phyloP scores from a whole-genome alignment of 2,329 filamentous ascomycete species.

The Sordariomycetes sp. region DNA sequence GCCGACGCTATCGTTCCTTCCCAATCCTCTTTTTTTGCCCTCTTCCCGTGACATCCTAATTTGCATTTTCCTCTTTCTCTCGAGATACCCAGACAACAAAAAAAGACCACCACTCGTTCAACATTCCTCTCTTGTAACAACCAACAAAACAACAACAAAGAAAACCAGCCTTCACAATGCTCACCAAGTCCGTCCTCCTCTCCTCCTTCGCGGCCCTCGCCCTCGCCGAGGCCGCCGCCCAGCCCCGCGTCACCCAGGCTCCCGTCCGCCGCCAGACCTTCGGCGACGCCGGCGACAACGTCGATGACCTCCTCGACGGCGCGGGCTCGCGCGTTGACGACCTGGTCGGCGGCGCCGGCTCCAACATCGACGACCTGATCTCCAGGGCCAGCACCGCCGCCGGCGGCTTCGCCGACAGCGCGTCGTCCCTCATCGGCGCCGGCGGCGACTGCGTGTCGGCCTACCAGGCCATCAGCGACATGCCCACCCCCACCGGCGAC shows the following conservation, averaged over 20 bases:
- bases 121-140: background rate
- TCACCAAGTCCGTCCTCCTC: slow-evolving; percentile 7
- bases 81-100: background rate
- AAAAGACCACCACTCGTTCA: background rate
- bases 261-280: slow-evolving; percentile 2
- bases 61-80: background rate
- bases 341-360: slow-evolving; percentile 4
- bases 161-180: slow-evolving; percentile 7
- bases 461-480: slow-evolving; percentile 3
- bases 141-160: background rate
- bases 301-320: slow-evolving; percentile 5
- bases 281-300: slow-evolving; percentile 3
- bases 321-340: slow-evolving; percentile 1
- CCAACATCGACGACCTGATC: slow-evolving; percentile 4
- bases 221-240: slow-evolving; percentile 6
- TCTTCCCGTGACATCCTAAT: background rate
- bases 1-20: background rate
- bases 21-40: too few species aligned
- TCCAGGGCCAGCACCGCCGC: background rate
- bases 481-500: slow-evolving; percentile 5
- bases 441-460: slow-evolving; percentile 3
- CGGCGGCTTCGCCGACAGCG: background rate
- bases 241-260: slow-evolving; percentile 8
- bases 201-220: slow-evolving; percentile 7
- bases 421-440: slow-evolving; percentile 3